A percentile compares a stretch with the other conserved stretches of the same genome.
These are phyloP conservation scores for Myochromella boudieri DNA, from an alignment of 768 basidiomycete genomes.

Conservation along the genomic window DNA sequence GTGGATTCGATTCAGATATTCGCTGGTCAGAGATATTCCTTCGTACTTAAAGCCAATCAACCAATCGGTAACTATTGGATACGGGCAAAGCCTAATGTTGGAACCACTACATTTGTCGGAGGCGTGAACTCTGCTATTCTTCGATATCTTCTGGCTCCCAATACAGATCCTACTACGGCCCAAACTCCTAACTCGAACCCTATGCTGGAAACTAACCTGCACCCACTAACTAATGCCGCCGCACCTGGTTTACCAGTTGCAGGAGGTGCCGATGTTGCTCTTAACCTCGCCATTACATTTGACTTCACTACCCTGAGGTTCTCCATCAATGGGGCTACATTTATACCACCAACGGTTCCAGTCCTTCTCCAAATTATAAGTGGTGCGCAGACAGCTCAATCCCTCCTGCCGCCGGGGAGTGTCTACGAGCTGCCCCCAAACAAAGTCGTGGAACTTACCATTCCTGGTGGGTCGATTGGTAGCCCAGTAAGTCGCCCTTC, in stretches of 20 bases:
- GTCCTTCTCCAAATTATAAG: constrained; percentile 61
- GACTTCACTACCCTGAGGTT: constrained; percentile 15
- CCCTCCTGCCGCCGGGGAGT: constrained; percentile 45
- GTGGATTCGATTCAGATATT: constrained; percentile 43
- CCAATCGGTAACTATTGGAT: constrained; percentile 41
- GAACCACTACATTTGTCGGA: constrained; percentile 23
- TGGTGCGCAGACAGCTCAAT: constrained; percentile 43
- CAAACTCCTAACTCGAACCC: constrained; percentile 18
- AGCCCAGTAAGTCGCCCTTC: constrained; percentile 25
- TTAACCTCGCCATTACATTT: constrained; percentile 21
- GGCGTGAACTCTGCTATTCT: constrained; percentile 57
- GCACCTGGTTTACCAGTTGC: constrained; percentile 13
- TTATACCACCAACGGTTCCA: constrained; percentile 41
- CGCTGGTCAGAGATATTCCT: constrained; percentile 35
- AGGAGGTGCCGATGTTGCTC: constrained; percentile 23
- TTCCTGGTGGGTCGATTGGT: constrained; percentile 34
- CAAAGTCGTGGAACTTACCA: constrained; percentile 41
- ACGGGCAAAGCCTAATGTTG: constrained; percentile 25
- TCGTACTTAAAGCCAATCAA: constrained; percentile 38
- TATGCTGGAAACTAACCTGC: constrained; percentile 27
- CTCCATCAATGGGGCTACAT: constrained; percentile 30
- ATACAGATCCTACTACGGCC: constrained; percentile 27
- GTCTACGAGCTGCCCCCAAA: constrained; percentile 48
- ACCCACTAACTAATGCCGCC: constrained; percentile 9
- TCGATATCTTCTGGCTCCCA: constrained; percentile 31